phyloP scores from a whole-genome alignment of 257 asterid species.

The Nicotiana tabacum region DNA sequence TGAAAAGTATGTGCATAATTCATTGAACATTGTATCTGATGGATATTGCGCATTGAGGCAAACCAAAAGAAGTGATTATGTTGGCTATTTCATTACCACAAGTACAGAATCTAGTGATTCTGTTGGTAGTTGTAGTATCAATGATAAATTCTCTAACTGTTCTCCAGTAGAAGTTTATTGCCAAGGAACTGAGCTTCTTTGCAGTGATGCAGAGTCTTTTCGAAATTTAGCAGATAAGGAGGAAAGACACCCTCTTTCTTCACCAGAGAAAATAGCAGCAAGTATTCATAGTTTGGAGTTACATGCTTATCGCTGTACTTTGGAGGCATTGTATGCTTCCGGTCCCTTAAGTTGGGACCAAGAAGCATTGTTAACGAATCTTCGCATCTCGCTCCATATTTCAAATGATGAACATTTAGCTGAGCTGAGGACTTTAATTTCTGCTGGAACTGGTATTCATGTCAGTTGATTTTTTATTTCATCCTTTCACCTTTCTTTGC shows the following conservation, averaged over 20 bases:
- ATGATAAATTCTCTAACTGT: not conserved
- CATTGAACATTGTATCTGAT: not conserved
- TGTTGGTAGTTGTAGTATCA: constrained; percentile 32
- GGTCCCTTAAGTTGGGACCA: constrained; percentile 55
- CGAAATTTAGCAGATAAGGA: constrained; percentile 16
- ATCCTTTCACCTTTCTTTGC: constrained; percentile 3
- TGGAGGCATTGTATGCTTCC: constrained; percentile 45
- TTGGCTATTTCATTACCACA: not conserved
- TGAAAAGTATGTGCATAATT: constrained; percentile 12
- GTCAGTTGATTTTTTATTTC: constrained; percentile 6
- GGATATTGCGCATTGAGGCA: constrained; percentile 10
- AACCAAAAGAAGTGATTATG: not conserved
- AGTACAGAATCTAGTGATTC: constrained; percentile 21
- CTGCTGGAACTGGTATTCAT: constrained; percentile 19
- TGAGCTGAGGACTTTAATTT: constrained; percentile 40
- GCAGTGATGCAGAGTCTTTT: constrained; percentile 40
- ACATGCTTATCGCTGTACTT: constrained; percentile 42
- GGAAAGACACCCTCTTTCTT: not conserved
- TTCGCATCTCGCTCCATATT: constrained; percentile 44
- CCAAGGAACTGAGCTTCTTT: constrained; percentile 9
- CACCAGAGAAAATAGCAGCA: constrained; percentile 20
- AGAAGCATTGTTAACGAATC: constrained; percentile 40
- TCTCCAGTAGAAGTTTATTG: constrained; percentile 9
- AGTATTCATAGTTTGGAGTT: constrained; percentile 41
- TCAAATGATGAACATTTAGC: constrained; percentile 44